phyloP scores from a whole-genome alignment of 2,329 filamentous ascomycete genomes.

The Trichoderma semiorbis region DNA sequence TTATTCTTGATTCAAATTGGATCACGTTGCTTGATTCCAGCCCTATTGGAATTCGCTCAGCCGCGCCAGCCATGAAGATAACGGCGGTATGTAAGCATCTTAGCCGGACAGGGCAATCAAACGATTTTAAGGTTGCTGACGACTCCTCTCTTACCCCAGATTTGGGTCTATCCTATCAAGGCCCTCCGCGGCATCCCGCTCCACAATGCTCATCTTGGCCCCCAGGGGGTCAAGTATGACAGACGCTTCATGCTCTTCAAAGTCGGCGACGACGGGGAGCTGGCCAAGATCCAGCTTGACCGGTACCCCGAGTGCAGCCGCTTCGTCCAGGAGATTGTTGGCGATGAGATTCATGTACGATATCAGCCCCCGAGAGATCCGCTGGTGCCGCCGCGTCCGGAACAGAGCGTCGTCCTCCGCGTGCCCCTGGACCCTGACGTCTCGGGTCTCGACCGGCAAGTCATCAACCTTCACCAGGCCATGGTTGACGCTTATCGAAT shows the following conservation, averaged over 20 bases:
- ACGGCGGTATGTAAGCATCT: slow-evolving; percentile 26
- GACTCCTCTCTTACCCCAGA: slow-evolving; percentile 26
- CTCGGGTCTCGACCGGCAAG: slow-evolving; percentile 42
- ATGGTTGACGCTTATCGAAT: slow-evolving; percentile 59
- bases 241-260: slow-evolving; percentile 68
- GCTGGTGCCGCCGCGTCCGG: slow-evolving; percentile 36
- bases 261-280: slow-evolving; percentile 38
- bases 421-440: slow-evolving; percentile 56
- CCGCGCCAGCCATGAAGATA: slow-evolving; percentile 30
- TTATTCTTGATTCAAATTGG: background rate
- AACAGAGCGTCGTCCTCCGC: slow-evolving; percentile 41
- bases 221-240: slow-evolving; percentile 63
- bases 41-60: background rate
- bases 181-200: slow-evolving; percentile 62
- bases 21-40: background rate
- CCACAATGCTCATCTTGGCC: slow-evolving; percentile 49
- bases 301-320: slow-evolving; percentile 58
- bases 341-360: slow-evolving; percentile 39
- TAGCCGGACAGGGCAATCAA: background rate
- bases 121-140: background rate
- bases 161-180: slow-evolving; percentile 74
- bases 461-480: slow-evolving; percentile 59
- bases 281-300: slow-evolving; percentile 59
- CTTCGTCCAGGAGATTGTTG: slow-evolving; percentile 57
- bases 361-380: slow-evolving; percentile 40